These are phyloP conservation scores for Carex sylvatica DNA, from an alignment of 202 grass and related monocot species.

Conservation along the genomic window DNA sequence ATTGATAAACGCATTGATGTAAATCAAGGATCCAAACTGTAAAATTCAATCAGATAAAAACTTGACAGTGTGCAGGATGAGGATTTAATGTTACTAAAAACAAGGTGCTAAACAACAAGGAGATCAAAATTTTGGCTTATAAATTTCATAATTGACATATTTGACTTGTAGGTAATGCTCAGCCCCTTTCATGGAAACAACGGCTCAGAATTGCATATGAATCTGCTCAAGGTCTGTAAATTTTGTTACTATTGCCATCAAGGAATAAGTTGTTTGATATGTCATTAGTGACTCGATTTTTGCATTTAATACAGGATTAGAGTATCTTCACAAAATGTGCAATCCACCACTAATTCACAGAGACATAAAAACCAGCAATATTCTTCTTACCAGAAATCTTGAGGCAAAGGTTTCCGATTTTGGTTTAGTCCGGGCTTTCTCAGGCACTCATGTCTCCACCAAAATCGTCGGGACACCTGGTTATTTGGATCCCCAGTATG, in stretches of 20 bases:
- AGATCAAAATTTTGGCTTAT: neutral
- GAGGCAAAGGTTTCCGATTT: slow-evolving; percentile 44
- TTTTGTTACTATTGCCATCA: neutral
- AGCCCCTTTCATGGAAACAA: slow-evolving; percentile 27
- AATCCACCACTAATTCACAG: slow-evolving; percentile 33
- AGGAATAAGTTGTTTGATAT: neutral
- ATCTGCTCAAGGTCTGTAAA: slow-evolving; percentile 38
- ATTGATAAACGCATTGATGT: neutral
- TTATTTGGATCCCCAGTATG: slow-evolving; percentile 44
- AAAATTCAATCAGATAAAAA: neutral
- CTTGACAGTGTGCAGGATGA: too few relatives aligned
- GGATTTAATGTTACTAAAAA: neutral
- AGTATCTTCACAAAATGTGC: slow-evolving; percentile 28
- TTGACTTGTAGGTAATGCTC: neutral
- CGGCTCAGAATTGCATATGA: slow-evolving; percentile 30
- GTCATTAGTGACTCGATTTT: neutral
- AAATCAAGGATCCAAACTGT: neutral
- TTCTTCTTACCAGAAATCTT: slow-evolving; percentile 29
- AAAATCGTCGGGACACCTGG: slow-evolving; percentile 17
- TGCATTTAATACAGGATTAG: neutral
- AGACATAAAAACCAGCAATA: slow-evolving; percentile 36
- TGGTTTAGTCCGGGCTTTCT: slow-evolving; percentile 25
- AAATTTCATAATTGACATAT: neutral
- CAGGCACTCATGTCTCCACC: slow-evolving; percentile 6
- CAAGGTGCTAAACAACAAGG: neutral